Percentiles rank a stretch among this genome's conserved stretches.
phyloP scores from a whole-genome alignment of 1,284 basidiomycete genomes.

The Ceratobasidium sp. region DNA sequence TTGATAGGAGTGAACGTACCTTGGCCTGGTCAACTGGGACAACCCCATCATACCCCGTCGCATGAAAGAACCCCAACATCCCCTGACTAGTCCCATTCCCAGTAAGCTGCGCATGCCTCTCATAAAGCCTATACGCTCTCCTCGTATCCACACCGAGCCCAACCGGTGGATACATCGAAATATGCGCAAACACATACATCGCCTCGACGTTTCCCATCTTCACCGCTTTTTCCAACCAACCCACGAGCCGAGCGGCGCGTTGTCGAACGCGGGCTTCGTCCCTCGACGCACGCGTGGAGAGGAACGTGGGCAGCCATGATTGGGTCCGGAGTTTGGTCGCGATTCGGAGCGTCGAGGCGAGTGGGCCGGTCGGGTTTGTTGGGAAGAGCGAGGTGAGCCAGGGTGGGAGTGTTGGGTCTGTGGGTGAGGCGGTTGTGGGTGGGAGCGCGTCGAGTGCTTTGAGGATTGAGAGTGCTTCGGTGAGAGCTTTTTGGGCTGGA shows the following conservation, averaged over 20 bases:
- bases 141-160: constrained; percentile 69
- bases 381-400: constrained; percentile 74
- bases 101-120: constrained; percentile 72
- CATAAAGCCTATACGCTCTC: constrained; percentile 72
- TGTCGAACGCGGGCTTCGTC: constrained; percentile 47
- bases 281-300: constrained; percentile 55
- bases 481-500: constrained; percentile 27
- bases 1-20: constrained; percentile 66
- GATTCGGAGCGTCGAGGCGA: constrained; percentile 75
- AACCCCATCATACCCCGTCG: constrained; percentile 82
- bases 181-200: constrained; percentile 74
- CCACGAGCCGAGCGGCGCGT: constrained; percentile 61
- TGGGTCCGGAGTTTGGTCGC: constrained; percentile 71
- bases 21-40: constrained; percentile 60
- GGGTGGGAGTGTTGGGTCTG: constrained; percentile 51
- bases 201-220: constrained; percentile 84
- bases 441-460: constrained; percentile 40
- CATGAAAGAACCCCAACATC: constrained; percentile 86
- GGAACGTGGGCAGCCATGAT: constrained; percentile 62
- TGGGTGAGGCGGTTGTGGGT: constrained; percentile 13
- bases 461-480: constrained; percentile 32
- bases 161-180: constrained; percentile 63
- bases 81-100: constrained; percentile 88
- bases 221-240: constrained; percentile 81
- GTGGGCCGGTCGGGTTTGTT: constrained; percentile 68